Base-by-base conservation (phyloP, 176 grass and related monocot species). In the Bonia amplexicaulis region DNA sequence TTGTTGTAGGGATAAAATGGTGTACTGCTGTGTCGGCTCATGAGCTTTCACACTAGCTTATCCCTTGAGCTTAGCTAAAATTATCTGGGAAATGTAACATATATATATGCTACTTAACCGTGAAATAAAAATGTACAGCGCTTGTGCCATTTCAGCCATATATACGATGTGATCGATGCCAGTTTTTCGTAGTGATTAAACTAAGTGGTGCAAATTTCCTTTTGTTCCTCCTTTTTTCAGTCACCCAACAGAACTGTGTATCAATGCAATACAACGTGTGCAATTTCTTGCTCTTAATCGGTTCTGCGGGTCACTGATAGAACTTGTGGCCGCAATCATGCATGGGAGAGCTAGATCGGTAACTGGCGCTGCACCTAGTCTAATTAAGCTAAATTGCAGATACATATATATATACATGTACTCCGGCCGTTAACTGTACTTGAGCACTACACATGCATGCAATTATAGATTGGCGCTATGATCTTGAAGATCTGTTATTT, bases 91-190 rank as follows among this genome's bases (percentile, higher is more conserved):
- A 82, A 83, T 88, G 80, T 88, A 63, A 40, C 80, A 60, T 51
- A 78, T 73, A 78, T 73, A 31, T 22, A 54, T 15, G 54, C 52
- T 76, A 44, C 41, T 69, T 88, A 59, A 70, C 71, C 54, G 52
- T 78, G 73, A 54, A 88, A 88, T 88, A 88, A 88, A 63, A 48
- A 78, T 88, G 86, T 88, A 83, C 73, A 88, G 54, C 72, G 12
- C 19, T 53, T 69, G 53, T 69, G 53, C 14, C 19, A 74, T 54
- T 74, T 35, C 54, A 9, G 72, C 54, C 9, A 11, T 1, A 52
- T 23, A 14, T 13, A 7, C 27, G 13, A 13, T 65, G 12, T 65
- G 62, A 65, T 33, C 27, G 59, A 65, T 16, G 14, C 12, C 6
- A 8, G 3, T 65, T 65, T 33, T 31, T 33, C 6, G 16, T 54